These are phyloP conservation scores for Orbilia ellipsospora DNA, from an alignment of 2,329 filamentous ascomycete genomes.

Conservation along the genomic window DNA sequence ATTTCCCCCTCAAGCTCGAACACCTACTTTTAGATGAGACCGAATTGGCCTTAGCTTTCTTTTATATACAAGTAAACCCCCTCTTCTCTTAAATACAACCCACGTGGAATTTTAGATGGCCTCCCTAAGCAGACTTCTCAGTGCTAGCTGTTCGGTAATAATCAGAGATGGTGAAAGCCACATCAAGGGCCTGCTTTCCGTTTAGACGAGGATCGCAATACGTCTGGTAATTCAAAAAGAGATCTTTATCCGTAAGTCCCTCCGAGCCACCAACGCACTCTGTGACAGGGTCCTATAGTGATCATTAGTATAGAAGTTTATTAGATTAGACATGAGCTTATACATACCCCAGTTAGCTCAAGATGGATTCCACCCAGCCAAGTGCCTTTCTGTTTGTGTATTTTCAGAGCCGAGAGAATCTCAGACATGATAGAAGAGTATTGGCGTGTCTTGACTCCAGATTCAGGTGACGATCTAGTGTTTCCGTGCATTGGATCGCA, in stretches of 20 bases:
- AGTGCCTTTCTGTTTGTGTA: conserved; percentile 84
- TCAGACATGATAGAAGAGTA: conserved; percentile 92
- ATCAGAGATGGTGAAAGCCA: conserved; percentile 92
- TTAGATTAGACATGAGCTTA: background rate
- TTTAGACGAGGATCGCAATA: conserved; percentile 96
- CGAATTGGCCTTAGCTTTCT: background rate
- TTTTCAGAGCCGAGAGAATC: conserved; percentile 81
- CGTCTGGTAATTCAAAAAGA: conserved; percentile 90
- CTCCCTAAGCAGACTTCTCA: background rate
- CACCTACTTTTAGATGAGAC: no score
- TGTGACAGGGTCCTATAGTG: conserved; percentile 80
- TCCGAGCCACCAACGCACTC: conserved; percentile 94
- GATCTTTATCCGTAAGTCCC: conserved; percentile 84
- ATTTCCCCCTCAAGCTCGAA: no score
- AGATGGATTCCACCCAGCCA: conserved; percentile 95
- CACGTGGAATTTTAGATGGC: background rate
- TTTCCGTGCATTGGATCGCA: conserved; percentile 99
- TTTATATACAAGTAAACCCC: background rate
- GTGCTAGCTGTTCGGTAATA: conserved; percentile 70
- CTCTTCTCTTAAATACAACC: background rate
- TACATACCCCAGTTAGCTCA: conserved; percentile 78
- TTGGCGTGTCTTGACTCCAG: conserved; percentile 88
- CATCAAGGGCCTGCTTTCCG: conserved; percentile 95
- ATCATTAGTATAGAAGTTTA: background rate
- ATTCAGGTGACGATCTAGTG: conserved; percentile 72